Evolutionary conservation across 2,329 filamentous ascomycete genomes (phyloP), one percentile per base, ranked within the genome.

Genomic region (Sporothrix schenckii): DNA sequence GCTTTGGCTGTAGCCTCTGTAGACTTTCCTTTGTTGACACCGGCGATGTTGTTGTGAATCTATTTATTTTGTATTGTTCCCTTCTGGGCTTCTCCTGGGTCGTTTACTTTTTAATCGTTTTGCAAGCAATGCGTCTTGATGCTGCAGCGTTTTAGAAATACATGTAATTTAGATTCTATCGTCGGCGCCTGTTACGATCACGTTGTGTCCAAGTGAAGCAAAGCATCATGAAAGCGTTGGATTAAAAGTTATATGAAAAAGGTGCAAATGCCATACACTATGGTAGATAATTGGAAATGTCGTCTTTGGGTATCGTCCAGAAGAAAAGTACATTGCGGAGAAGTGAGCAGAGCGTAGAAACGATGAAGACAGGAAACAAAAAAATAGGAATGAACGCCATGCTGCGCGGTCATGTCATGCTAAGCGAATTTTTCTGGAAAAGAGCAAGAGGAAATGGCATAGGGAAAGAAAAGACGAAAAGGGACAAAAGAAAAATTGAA

Each of bases 241-340:
- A 50, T 50, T 30, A 50, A 50, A 50, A 34, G 39, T 30, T 24
- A 14, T 47, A 67, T 24, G 30, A 30, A 44, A 65, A n/a, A 44
- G n/a, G n/a, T 69, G 24, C 53, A 69, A 69, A n/a, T 52, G 47
- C 7, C 47, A 52, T 61, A 63, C 6, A 44, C 47, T 63, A 61
- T 53, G n/a, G 41, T 49, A 54, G 53, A 70, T 11, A 50, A 41
- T 53, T 21, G 27, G n/a, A 60, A 58, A 66, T 14, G 69, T 61
- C 47, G 65, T 71, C 66, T 66, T 69, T 71, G 70, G 70, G 70
- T 71, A 71, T 71, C 66, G 58, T 71, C 66, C 66, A 53, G 56
- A 68, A 68, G n/a, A 56, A 68, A 14, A 14, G 41, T 3, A 34
- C 5, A 34, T 34, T 34, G 39, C 30, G 9, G 44, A 69, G 49